Evolutionary conservation across 202 grass and related monocot species (phyloP).

Genomic region (Digitaria exilis): DNA sequence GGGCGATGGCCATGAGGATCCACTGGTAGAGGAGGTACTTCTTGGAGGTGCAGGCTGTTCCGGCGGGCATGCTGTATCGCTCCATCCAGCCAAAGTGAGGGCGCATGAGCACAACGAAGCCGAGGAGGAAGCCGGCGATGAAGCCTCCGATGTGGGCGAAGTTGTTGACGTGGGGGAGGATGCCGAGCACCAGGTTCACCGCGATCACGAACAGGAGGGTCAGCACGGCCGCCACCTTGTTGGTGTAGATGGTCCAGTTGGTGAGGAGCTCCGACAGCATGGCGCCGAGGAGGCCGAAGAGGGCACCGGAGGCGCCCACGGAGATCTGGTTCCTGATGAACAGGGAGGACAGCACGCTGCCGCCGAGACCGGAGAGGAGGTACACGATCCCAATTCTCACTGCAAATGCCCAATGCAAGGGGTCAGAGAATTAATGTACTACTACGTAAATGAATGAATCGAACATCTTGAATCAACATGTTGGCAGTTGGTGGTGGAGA

Average conservation of each 20-base stretch:
- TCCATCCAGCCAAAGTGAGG: constrained; percentile 80
- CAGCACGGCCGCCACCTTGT: constrained; percentile 73
- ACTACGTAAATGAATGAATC: too few species aligned
- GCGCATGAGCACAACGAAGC: constrained; percentile 74
- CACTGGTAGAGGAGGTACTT: constrained; percentile 79
- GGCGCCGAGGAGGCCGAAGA: constrained; percentile 91
- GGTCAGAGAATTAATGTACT: too few species aligned
- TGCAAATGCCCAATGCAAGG: constrained; percentile 1
- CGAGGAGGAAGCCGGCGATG: constrained; percentile 79
- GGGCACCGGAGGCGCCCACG: constrained; percentile 82
- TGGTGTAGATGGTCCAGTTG: constrained; percentile 93
- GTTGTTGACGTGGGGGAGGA: constrained; percentile 94
- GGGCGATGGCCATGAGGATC: constrained; percentile 50
- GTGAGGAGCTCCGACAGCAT: constrained; percentile 82
- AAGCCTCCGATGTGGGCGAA: constrained; percentile 85
- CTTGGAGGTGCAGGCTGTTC: constrained; percentile 46
- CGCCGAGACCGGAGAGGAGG: constrained; percentile 74
- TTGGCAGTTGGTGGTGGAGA: too few species aligned
- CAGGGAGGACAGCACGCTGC: constrained; percentile 71
- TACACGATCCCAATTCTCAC: constrained; percentile 69
- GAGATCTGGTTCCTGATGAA: constrained; percentile 78
- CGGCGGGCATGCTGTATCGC: constrained; percentile 50
- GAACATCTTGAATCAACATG: too few species aligned
- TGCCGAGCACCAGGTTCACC: constrained; percentile 87
- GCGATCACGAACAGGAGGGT: constrained; percentile 73